phyloP scores from a whole-genome alignment of 768 basidiomycete species.

The Pulveroboletus sp. region DNA sequence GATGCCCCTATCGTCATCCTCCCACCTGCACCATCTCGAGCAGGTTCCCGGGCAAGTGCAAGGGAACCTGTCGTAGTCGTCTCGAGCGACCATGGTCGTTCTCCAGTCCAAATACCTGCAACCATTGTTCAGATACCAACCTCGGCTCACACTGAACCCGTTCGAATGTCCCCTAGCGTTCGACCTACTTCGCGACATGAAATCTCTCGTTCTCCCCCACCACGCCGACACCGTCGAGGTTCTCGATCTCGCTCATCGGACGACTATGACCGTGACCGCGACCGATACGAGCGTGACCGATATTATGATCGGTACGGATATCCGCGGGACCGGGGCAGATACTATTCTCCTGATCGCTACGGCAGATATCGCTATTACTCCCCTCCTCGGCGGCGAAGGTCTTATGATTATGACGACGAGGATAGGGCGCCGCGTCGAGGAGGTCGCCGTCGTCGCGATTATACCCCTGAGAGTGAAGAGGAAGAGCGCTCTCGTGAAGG shows the following conservation, averaged over 20 bases:
- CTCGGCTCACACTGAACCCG: slow-evolving; percentile 5
- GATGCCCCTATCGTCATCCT: slow-evolving; percentile 17
- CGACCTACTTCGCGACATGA: slow-evolving; percentile 14
- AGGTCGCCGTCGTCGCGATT: not conserved
- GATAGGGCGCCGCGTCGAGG: slow-evolving; percentile 1
- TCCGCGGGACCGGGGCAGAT: slow-evolving; percentile 9
- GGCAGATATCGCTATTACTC: slow-evolving; percentile 7
- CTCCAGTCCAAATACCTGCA: slow-evolving; percentile 21
- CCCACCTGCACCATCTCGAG: slow-evolving; percentile 20
- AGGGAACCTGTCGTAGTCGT: slow-evolving; percentile 16
- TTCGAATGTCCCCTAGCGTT: slow-evolving; percentile 25
- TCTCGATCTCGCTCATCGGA: slow-evolving; percentile 26
- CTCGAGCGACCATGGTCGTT: slow-evolving; percentile 14
- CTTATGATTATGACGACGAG: slow-evolving; percentile 1
- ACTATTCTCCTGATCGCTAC: slow-evolving; percentile 20
- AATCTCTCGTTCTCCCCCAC: slow-evolving; percentile 7
- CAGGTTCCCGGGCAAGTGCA: slow-evolving; percentile 14
- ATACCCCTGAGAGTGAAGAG: not conserved
- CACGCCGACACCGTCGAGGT: slow-evolving; percentile 13
- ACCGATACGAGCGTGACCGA: slow-evolving; percentile 3
- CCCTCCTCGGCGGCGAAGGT: slow-evolving; percentile 7
- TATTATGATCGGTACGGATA: slow-evolving; percentile 14
- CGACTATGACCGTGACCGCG: not conserved
- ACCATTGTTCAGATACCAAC: slow-evolving; percentile 16
- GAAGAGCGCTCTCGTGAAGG: slow-evolving; percentile 9